phyloP scores from a whole-genome alignment of 208 protist species.

The Vickermania ingenoplastis region DNA sequence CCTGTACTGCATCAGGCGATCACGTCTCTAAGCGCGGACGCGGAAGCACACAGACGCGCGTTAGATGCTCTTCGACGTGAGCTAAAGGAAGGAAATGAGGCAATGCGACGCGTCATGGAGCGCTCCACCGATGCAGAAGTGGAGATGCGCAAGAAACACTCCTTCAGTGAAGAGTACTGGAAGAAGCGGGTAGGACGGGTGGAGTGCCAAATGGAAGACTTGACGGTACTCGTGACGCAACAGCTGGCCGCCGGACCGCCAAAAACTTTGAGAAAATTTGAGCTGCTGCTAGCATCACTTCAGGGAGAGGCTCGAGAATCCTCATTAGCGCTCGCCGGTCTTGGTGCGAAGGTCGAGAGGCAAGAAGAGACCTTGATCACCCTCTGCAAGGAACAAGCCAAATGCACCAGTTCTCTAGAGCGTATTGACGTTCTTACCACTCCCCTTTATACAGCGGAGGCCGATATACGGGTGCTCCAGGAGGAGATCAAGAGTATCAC shows the following conservation, averaged over 20 bases:
- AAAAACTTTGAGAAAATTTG: too few relatives aligned
- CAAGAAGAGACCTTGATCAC: not conserved
- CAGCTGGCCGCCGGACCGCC: too few relatives aligned
- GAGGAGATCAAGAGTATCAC: not conserved
- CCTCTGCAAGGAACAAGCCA: not conserved
- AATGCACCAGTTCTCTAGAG: not conserved
- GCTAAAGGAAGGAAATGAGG: conserved; percentile 30
- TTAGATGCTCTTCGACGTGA: conserved; percentile 27
- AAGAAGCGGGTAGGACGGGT: not conserved
- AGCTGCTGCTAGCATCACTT: too few relatives aligned
- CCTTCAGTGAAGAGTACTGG: conserved; percentile 11
- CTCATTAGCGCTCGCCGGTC: too few relatives aligned
- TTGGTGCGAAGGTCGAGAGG: not conserved
- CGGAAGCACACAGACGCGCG: conserved; percentile 13
- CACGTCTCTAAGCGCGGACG: conserved; percentile 41
- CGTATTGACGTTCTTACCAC: not conserved
- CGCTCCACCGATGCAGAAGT: conserved; percentile 52
- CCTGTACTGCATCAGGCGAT: conserved; percentile 44
- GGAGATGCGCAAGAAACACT: conserved; percentile 22
- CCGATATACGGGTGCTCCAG: not conserved
- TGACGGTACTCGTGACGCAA: too few relatives aligned
- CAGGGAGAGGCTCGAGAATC: too few relatives aligned
- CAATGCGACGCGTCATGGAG: conserved; percentile 33
- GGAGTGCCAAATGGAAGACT: not conserved
- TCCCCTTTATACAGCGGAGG: not conserved